Evolutionary conservation across 2,329 filamentous ascomycete genomes (phyloP).

Genomic region (Atkinsonella texensis): DNA sequence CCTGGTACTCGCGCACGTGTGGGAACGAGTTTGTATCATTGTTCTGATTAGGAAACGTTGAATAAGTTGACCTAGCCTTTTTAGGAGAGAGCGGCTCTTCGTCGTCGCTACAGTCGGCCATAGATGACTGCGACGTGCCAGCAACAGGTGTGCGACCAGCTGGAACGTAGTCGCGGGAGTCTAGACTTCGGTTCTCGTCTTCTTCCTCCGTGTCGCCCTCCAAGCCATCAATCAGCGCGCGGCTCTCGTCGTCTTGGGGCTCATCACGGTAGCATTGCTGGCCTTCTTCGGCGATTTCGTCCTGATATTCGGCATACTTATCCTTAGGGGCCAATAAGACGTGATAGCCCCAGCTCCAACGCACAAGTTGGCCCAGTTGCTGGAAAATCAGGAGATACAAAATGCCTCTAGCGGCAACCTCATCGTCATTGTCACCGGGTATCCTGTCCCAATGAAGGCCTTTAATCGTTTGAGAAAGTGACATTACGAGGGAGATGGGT

Average conservation of each 20-base stretch:
- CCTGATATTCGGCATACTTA: conserved; percentile 53
- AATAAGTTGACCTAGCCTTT: conserved; percentile 16
- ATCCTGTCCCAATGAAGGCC: conserved; percentile 91
- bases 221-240: conserved; percentile 28
- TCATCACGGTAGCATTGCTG: conserved; percentile 41
- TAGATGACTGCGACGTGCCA: conserved; percentile 36
- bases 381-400: conserved; percentile 95
- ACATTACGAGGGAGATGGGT: conserved; percentile 90
- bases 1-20: conserved; percentile 35
- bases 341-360: conserved; percentile 98
- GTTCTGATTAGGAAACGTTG: conserved; percentile 15
- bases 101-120: conserved; percentile 37
- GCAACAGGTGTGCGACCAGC: conserved; percentile 43
- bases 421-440: conserved; percentile 85
- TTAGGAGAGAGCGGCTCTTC: conserved; percentile 17
- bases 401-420: conserved; percentile 87
- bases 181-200: conserved; percentile 23
- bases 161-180: conserved; percentile 39
- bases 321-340: conserved; percentile 80
- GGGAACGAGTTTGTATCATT: conserved; percentile 52
- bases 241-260: conserved; percentile 30
- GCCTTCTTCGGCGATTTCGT: conserved; percentile 43
- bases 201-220: conserved; percentile 28
- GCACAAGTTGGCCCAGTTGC: conserved; percentile 85
- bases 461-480: conserved; percentile 79